Percentiles rank a stretch among this genome's conserved stretches.
Conservation (phyloP, 2,329 filamentous ascomycete species). For the Aspergillus unguis region DNA sequence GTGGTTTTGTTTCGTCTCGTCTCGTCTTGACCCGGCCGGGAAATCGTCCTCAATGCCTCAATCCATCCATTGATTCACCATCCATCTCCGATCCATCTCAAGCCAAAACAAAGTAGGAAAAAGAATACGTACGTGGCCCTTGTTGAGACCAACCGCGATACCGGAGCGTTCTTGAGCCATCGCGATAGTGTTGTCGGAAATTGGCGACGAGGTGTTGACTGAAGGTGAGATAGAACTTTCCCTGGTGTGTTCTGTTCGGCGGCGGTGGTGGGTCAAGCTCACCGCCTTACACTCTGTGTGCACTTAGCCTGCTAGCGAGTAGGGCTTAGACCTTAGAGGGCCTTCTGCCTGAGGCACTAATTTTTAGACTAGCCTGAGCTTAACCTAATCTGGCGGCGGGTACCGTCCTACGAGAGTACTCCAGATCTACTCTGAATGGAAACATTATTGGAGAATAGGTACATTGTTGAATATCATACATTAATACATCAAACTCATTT, state of each 20-base stretch:
- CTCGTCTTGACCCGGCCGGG: constrained; percentile 15
- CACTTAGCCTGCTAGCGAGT: too few relatives aligned
- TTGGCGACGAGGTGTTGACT: constrained; percentile 32
- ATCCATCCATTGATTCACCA: constrained; percentile 1
- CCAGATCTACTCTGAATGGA: too few relatives aligned
- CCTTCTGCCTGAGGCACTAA: too few relatives aligned
- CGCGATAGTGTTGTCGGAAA: constrained; percentile 33
- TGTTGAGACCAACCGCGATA: constrained; percentile 61
- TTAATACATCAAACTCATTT: too few relatives aligned
- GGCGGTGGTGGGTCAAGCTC: constrained; percentile 13
- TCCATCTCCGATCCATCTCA: not conserved
- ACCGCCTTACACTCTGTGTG: constrained; percentile 1
- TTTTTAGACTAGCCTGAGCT: too few relatives aligned
- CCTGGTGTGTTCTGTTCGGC: constrained; percentile 25
- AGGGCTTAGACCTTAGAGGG: too few relatives aligned
- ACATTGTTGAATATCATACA: too few relatives aligned
- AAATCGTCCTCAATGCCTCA: constrained; percentile 6
- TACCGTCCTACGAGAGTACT: too few relatives aligned
- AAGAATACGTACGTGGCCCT: constrained; percentile 60
- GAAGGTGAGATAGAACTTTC: constrained; percentile 20
- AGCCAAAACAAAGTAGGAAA: constrained; percentile 3
- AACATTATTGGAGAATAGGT: too few relatives aligned
- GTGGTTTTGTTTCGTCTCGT: not conserved
- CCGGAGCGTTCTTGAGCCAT: constrained; percentile 53
- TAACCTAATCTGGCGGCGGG: too few relatives aligned